Evolutionary conservation across 2,329 filamentous ascomycete genomes (phyloP).

Genomic region (Fusarium azukiicola): DNA sequence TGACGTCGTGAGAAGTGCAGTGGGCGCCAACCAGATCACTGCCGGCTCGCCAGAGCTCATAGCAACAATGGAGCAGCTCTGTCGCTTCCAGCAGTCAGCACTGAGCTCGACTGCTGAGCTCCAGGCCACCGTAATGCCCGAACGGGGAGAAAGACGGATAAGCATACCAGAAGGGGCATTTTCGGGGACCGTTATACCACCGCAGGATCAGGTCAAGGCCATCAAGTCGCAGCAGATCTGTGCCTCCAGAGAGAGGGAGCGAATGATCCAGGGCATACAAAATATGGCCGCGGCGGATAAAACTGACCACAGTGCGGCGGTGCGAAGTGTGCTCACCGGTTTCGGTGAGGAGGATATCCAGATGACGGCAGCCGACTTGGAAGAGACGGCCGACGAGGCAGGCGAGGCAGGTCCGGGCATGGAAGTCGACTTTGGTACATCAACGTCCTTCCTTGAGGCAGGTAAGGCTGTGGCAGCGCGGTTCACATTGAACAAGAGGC

Average conservation of each 20-base stretch:
- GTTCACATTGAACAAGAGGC: background rate
- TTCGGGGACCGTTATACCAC: background rate
- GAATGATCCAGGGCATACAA: conserved; percentile 22
- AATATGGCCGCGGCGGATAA: conserved; percentile 15
- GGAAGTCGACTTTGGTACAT: too few relatives aligned
- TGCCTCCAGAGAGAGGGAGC: conserved; percentile 22
- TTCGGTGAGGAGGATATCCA: conserved; percentile 19
- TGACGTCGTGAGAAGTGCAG: conserved; percentile 11
- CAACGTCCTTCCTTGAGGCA: background rate
- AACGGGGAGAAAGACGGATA: background rate
- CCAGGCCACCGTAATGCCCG: background rate
- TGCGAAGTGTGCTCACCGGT: background rate
- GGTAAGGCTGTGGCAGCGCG: background rate
- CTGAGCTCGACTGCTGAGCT: background rate
- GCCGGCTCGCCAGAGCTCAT: conserved; percentile 7
- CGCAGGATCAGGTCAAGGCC: conserved; percentile 20
- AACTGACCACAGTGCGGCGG: conserved; percentile 3
- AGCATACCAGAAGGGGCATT: background rate
- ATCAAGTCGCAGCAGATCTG: conserved; percentile 39
- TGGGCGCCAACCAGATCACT: background rate
- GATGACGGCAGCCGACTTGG: too few relatives aligned
- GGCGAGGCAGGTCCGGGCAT: too few relatives aligned
- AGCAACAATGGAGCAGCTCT: conserved; percentile 6
- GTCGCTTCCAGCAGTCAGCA: conserved; percentile 6
- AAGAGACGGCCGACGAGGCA: too few relatives aligned